Conservation (phyloP, 768 basidiomycete genomes). For the Lactarius quietus region DNA sequence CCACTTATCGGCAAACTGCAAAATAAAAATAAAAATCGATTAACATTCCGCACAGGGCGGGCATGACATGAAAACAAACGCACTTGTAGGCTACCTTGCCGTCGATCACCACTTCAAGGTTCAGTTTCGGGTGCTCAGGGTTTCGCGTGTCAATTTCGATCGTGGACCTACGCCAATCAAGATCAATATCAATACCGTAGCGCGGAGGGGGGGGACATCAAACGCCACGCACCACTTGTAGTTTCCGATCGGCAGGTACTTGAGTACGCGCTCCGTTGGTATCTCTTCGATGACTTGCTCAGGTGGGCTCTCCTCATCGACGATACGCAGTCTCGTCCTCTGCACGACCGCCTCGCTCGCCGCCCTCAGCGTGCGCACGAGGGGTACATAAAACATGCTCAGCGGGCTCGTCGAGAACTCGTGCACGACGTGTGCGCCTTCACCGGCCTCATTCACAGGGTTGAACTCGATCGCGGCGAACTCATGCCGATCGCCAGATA, state of each 20-base stretch:
- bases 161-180: slow-evolving; percentile 45
- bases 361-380: slow-evolving; percentile 49
- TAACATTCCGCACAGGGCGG: neutral
- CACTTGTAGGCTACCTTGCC: slow-evolving; percentile 53
- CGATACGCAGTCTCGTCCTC: slow-evolving; percentile 30
- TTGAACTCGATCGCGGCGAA: slow-evolving; percentile 69
- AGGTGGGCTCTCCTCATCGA: slow-evolving; percentile 30
- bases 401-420: slow-evolving; percentile 71
- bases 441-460: slow-evolving; percentile 31
- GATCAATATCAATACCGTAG: neutral
- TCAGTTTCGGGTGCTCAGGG: slow-evolving; percentile 46
- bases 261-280: slow-evolving; percentile 51
- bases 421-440: slow-evolving; percentile 39
- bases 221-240: slow-evolving; percentile 53
- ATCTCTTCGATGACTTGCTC: slow-evolving; percentile 37
- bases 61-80: slow-evolving; percentile 24
- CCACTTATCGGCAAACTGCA: slow-evolving; percentile 48
- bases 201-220: too few species aligned
- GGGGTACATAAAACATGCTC: slow-evolving; percentile 66
- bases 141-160: slow-evolving; percentile 68
- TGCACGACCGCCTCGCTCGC: slow-evolving; percentile 44
- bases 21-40: slow-evolving; percentile 3
- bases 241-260: slow-evolving; percentile 63
- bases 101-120: slow-evolving; percentile 57
- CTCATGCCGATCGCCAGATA: slow-evolving; percentile 77